Percentiles rank a stretch among this genome's conserved stretches.
Evolutionary conservation across 2,329 filamentous ascomycete species (phyloP).

Genomic region (Colletotrichum falcatum): DNA sequence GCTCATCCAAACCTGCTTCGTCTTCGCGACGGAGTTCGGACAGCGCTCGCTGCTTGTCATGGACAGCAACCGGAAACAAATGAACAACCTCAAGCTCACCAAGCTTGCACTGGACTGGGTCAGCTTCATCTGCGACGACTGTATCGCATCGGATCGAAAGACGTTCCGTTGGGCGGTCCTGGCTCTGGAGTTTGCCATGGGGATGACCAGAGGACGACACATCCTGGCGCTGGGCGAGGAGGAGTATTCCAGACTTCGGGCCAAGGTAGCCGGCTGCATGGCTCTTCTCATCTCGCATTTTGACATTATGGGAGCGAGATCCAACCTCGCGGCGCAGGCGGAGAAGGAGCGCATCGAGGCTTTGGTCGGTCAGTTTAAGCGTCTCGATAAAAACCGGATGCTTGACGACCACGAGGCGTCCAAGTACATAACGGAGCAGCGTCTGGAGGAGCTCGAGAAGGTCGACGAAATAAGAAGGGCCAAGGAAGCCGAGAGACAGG

Average conservation of each 20-base stretch:
- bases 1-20: constrained; percentile 96
- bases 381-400: constrained; percentile 80
- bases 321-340: constrained; percentile 90
- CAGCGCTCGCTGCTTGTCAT: constrained; percentile 95
- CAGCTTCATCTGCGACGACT: constrained; percentile 97
- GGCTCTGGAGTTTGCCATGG: constrained; percentile 96
- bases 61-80: constrained; percentile 93
- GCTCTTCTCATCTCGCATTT: constrained; percentile 97
- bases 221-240: constrained; percentile 91
- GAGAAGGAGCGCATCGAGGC: constrained; percentile 91
- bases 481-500: constrained; percentile 86
- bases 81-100: constrained; percentile 97
- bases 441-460: constrained; percentile 76
- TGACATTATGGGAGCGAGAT: constrained; percentile 97
- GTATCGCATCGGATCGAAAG: constrained; percentile 90
- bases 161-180: constrained; percentile 98
- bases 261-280: constrained; percentile 97
- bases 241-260: constrained; percentile 84
- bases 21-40: constrained; percentile 98
- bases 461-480: constrained; percentile 84
- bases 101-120: constrained; percentile 97
- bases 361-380: constrained; percentile 78
- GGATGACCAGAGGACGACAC: constrained; percentile 93
- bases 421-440: constrained; percentile 78
- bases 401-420: constrained; percentile 88